Percentiles rank a stretch among this genome's conserved stretches.
phyloP scores from a whole-genome alignment of 1,284 basidiomycete genomes.

The Acaromyces ingoldii region DNA sequence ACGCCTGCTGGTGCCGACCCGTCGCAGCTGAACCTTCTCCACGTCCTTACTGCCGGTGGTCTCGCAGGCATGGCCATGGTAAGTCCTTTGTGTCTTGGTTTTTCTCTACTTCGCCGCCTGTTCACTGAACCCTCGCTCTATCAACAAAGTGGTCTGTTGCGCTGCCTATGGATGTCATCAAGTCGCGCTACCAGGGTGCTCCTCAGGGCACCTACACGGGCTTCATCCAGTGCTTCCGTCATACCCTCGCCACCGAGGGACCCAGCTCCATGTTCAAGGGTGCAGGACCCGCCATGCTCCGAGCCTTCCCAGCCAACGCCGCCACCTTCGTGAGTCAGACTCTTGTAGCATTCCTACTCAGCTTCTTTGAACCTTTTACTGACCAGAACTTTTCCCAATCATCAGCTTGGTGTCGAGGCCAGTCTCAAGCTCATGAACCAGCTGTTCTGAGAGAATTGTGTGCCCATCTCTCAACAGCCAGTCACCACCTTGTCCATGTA shows the following conservation, averaged over 20 bases:
- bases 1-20: slow-evolving; percentile 68
- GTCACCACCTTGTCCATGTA: too few species aligned
- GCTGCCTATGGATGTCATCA: slow-evolving; percentile 57
- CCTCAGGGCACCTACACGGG: slow-evolving; percentile 92
- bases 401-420: slow-evolving; percentile 72
- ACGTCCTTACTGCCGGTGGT: slow-evolving; percentile 87
- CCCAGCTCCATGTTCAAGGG: slow-evolving; percentile 89
- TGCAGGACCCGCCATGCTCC: slow-evolving; percentile 82
- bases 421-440: slow-evolving; percentile 69
- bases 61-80: slow-evolving; percentile 97
- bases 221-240: slow-evolving; percentile 83
- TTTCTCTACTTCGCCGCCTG: slow-evolving; percentile 6
- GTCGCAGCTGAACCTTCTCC: slow-evolving; percentile 76
- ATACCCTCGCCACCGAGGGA: slow-evolving; percentile 89
- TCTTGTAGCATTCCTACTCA: slow-evolving; percentile 6
- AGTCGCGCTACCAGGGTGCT: slow-evolving; percentile 94
- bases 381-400: background rate
- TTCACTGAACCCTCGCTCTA: background rate
- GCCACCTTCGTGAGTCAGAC: slow-evolving; percentile 77
- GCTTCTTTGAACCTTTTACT: slow-evolving; percentile 7
- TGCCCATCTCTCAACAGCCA: background rate
- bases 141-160: slow-evolving; percentile 32
- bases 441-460: slow-evolving; percentile 58
- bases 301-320: slow-evolving; percentile 79
- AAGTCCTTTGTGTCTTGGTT: slow-evolving; percentile 54